Conservation (phyloP, 805 yeast genomes). For the Candida coquimbonensis region DNA sequence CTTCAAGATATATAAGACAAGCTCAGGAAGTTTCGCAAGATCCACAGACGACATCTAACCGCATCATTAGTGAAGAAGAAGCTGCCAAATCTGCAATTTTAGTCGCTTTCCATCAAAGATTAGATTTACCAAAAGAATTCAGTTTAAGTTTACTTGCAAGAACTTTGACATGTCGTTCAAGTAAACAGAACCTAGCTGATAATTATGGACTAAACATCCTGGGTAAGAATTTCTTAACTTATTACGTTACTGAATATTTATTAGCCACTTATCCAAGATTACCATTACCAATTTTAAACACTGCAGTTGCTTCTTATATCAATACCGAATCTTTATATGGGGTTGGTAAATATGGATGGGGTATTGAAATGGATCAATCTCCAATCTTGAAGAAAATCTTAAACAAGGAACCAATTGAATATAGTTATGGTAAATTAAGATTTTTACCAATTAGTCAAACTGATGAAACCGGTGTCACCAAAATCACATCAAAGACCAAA, state of each 20-base stretch:
- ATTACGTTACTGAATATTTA: constrained; percentile 68
- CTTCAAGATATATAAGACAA: constrained; percentile 3
- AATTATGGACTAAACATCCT: constrained; percentile 76
- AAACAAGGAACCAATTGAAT: constrained; percentile 58
- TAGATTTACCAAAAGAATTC: constrained; percentile 52
- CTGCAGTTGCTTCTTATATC: constrained; percentile 70
- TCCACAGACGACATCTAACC: not conserved
- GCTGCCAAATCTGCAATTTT: constrained; percentile 64
- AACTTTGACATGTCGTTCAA: constrained; percentile 57
- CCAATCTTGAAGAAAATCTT: constrained; percentile 60
- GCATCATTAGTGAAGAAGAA: constrained; percentile 35
- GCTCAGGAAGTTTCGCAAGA: constrained; percentile 1
- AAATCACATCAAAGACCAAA: constrained; percentile 27
- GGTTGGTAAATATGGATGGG: constrained; percentile 71
- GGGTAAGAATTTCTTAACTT: constrained; percentile 72
- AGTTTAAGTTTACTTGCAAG: constrained; percentile 68
- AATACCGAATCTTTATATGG: constrained; percentile 58
- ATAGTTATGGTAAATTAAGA: constrained; percentile 66
- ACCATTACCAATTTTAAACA: constrained; percentile 70
- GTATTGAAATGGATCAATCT: constrained; percentile 70
- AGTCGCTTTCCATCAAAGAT: constrained; percentile 70
- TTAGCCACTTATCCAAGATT: constrained; percentile 80
- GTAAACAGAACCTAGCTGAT: constrained; percentile 44
- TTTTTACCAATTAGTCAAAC: constrained; percentile 29
- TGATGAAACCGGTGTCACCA: constrained; percentile 46